Conservation (phyloP, 2,329 filamentous ascomycete genomes). For the Colletotrichum destructivum region DNA sequence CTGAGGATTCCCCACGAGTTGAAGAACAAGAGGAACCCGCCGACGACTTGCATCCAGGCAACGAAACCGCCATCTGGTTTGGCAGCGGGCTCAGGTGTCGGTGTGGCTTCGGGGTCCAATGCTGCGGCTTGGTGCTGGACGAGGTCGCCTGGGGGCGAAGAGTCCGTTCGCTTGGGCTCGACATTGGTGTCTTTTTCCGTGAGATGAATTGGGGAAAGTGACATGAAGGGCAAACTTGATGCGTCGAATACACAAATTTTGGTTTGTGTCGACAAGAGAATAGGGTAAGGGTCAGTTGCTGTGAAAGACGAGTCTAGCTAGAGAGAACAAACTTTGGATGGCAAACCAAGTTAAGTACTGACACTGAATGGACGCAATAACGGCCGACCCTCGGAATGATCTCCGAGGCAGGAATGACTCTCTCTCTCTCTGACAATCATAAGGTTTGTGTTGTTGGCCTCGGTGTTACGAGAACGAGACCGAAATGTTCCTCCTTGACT, state of each 20-base stretch:
- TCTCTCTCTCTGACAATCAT: no score
- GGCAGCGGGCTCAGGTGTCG: background rate
- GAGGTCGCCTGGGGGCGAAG: background rate
- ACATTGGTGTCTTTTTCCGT: background rate
- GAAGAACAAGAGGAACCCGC: conserved; percentile 68
- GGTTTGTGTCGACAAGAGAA: background rate
- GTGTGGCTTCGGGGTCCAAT: background rate
- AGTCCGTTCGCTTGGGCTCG: background rate
- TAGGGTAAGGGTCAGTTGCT: background rate
- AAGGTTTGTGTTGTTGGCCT: no score
- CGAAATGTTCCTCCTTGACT: no score
- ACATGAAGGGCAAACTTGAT: background rate
- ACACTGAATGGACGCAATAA: no score
- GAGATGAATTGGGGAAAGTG: background rate
- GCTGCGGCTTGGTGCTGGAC: background rate
- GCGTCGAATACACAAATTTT: background rate
- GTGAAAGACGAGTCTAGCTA: background rate
- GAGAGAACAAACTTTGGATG: background rate
- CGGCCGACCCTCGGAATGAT: no score
- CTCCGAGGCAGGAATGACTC: no score
- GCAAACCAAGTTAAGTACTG: no score
- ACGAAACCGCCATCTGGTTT: conserved; percentile 62
- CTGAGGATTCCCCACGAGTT: conserved; percentile 66
- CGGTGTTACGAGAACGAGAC: no score
- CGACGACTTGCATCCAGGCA: conserved; percentile 70